Base-by-base conservation (phyloP, 2,329 filamentous ascomycete species). In the Aspergillus caelatus region DNA sequence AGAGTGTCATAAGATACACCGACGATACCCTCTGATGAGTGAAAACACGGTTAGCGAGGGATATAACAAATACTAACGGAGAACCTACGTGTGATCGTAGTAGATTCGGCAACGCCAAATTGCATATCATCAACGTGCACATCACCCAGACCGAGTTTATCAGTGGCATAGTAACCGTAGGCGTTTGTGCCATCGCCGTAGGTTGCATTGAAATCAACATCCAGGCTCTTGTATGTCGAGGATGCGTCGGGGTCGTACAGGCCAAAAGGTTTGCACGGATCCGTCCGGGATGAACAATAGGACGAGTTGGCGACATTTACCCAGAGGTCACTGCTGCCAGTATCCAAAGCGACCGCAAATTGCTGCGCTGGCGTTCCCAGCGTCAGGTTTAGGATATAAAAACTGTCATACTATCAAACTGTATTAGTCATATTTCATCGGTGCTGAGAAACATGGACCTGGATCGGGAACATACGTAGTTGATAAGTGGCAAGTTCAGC, bases 111-210 rank as follows among this genome's bases (percentile, higher is more conserved):
- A 28, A 67, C 45, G 9, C 59, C 65, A 21, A 67, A 67, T 21
- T 66, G 61, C 3, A 65, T 48, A 21, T 59, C 16, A 1, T 60
- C 59, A 1, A 67, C 16, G 1, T 59, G 45, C 7, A 62, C 64
- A n/a, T 58, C 56, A 9, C 45, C 60, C 11, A 67, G 62, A 23
- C 26, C 26, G 10, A 66, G 32, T 10, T 56, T 61, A 58, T 67
- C 65, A 4, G 53, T 57, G 14, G 87, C 91, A 74, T 95, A 96
- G 77, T 93, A 90, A 41, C 93, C 93, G 1, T 80, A 75, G 1
- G 92, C 90, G 8, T 88, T 87, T 0, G 90, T 91, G 55, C 91
- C 90, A 76, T 95, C 92, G 36, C 90, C 89, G 65, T 96, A 96
- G 1, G 89, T 88, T 65, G 95, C 95, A 79, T 93, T 92, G 81